Conservation (phyloP, 2,329 filamentous ascomycete species). For the Botrytis fragariae region DNA sequence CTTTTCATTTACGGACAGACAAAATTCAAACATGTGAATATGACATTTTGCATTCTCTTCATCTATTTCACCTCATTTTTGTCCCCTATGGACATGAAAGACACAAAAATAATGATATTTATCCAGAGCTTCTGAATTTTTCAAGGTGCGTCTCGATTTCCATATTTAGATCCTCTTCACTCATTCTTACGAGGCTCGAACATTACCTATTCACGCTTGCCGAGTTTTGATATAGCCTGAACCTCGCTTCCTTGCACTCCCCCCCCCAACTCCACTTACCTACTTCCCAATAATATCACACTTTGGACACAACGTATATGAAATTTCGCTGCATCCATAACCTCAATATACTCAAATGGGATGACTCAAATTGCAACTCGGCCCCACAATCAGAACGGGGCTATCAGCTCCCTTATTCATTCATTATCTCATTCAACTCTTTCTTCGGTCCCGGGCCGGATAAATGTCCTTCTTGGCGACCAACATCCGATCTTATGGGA, state of each 20-base stretch:
- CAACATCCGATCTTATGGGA: not conserved
- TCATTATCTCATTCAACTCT: not conserved
- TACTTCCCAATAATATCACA: not conserved
- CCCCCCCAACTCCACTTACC: conserved; percentile 7
- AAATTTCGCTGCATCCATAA: not conserved
- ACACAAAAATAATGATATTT: not conserved
- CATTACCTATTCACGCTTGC: not conserved
- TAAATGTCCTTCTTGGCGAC: conserved; percentile 6
- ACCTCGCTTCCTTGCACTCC: not conserved
- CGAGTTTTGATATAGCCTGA: conserved; percentile 7
- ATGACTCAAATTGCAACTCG: not conserved
- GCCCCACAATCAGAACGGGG: not conserved
- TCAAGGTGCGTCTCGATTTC: not conserved
- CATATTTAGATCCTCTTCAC: not conserved
- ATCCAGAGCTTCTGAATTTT: not conserved
- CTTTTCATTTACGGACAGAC: not conserved
- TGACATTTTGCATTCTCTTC: conserved; percentile 15
- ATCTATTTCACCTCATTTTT: not conserved
- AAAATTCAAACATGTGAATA: conserved; percentile 8
- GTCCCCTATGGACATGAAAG: not conserved
- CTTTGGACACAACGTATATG: not conserved
- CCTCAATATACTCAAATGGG: not conserved
- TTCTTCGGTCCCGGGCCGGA: conserved; percentile 1
- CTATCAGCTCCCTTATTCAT: conserved; percentile 2
- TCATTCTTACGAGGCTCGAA: not conserved